Evolutionary conservation across 2,329 filamentous ascomycete species (phyloP).

Genomic region (Talaromyces sp.): DNA sequence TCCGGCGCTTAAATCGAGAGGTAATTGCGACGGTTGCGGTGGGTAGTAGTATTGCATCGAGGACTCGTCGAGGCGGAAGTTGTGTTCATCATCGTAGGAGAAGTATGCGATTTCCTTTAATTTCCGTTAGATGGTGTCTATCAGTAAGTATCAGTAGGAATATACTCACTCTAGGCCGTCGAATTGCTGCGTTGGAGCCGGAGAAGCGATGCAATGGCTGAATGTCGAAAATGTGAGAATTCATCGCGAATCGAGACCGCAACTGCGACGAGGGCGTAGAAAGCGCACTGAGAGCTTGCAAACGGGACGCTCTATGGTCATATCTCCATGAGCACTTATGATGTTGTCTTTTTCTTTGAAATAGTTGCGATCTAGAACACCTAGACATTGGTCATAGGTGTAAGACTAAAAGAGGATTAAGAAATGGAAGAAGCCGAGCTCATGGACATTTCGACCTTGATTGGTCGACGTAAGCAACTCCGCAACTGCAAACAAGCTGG

Average conservation of each 20-base stretch:
- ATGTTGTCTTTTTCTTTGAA: not conserved
- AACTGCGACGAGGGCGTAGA: not conserved
- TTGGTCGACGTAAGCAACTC: constrained; percentile 1
- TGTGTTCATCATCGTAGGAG: constrained; percentile 83
- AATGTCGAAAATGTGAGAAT: constrained; percentile 55
- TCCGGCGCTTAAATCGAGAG: constrained; percentile 71
- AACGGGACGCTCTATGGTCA: not conserved
- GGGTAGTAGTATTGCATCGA: constrained; percentile 88
- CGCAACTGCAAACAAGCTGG: constrained; percentile 4
- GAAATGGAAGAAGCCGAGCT: constrained; percentile 9
- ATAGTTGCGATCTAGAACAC: not conserved
- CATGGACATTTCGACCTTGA: not conserved
- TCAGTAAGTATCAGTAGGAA: not conserved
- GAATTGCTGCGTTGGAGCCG: constrained; percentile 66
- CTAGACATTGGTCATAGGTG: not conserved
- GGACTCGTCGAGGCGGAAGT: constrained; percentile 70
- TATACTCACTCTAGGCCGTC: constrained; percentile 64
- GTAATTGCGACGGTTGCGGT: constrained; percentile 63
- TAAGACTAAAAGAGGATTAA: not conserved
- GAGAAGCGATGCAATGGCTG: constrained; percentile 68
- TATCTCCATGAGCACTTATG: not conserved
- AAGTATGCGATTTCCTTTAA: constrained; percentile 88
- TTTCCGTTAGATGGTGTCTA: not conserved
- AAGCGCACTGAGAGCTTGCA: not conserved
- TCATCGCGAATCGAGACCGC: constrained; percentile 26